Base-by-base conservation (phyloP, 2,329 filamentous ascomycete genomes). In the Botrytis fabae region DNA sequence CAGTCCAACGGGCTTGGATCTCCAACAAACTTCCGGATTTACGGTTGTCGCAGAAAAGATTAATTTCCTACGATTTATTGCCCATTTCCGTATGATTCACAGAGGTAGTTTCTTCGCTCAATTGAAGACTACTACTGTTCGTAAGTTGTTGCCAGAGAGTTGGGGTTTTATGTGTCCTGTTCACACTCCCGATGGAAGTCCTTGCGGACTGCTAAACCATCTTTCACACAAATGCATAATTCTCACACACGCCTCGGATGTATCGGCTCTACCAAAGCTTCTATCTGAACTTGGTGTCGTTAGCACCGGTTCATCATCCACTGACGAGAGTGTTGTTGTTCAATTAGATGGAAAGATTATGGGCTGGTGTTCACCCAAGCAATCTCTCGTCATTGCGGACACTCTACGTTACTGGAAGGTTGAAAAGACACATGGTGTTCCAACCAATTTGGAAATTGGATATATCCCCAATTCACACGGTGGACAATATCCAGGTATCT, bases 131-230 rank as follows among this genome's bases (percentile, higher is more conserved):
- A 99, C 96, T 0, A 96, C 96, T 0, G 96, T 99, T 69, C 90
- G 96, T 85, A 99, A 98, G 83, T 85, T 99, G 78, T 85, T 98
- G 32, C 96, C 96, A 2, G 96, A 99, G 81, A 97, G 94, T 78
- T 99, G 96, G 96, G 96, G 96, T 12, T 99, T 98, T 84, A 86
- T 99, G 77, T 99, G 96, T 80, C 96, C 96, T 28, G 95, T 98
- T 2, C 96, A 99, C 82, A 99, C 96, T 7, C 96, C 96, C 75
- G 96, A 99, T 88, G 96, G 96, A 84, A 88, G 92, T 80, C 96
- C 96, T 74, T 99, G 96, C 82, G 96, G 96, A 81, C 86, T 99
- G 76, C 86, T 99, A 48, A 98, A 98, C 82, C 96, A 99, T 85
- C 85, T 99, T 81, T 91, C 96, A 0, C 96, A 98, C 84, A 97